Evolutionary conservation across 1,139 yeast genomes (phyloP).

Genomic region (Taiozyma sp.): DNA sequence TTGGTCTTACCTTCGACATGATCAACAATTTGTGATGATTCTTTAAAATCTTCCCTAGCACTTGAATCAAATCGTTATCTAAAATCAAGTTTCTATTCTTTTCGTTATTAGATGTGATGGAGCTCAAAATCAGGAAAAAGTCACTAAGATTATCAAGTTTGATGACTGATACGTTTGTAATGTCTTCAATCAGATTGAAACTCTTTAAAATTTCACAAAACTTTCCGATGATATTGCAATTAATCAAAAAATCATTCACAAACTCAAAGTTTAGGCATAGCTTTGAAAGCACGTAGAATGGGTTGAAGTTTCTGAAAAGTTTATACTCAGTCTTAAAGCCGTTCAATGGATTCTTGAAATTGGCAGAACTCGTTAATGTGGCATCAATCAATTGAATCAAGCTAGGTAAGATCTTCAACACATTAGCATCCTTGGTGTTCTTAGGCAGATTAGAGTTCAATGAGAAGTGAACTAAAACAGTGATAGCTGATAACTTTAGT

Average conservation of each 20-base stretch:
- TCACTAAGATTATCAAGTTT: slow-evolving; percentile 28
- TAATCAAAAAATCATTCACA: slow-evolving; percentile 28
- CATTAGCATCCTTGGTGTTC: slow-evolving; percentile 17
- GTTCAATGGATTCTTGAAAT: slow-evolving; percentile 4
- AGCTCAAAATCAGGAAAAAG: slow-evolving; percentile 29
- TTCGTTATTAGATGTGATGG: slow-evolving; percentile 30
- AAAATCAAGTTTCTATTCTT: slow-evolving; percentile 27
- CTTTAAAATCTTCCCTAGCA: slow-evolving; percentile 25
- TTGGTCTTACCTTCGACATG: not conserved
- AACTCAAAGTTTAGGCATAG: slow-evolving; percentile 27
- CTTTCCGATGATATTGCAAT: slow-evolving; percentile 26
- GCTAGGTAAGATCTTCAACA: slow-evolving; percentile 26
- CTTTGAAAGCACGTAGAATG: slow-evolving; percentile 27
- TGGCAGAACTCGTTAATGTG: not conserved
- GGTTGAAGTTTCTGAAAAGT: slow-evolving; percentile 23
- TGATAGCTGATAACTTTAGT: slow-evolving; percentile 26
- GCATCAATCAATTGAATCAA: slow-evolving; percentile 25
- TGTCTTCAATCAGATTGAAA: slow-evolving; percentile 17
- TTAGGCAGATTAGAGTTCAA: slow-evolving; percentile 15
- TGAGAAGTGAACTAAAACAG: slow-evolving; percentile 26
- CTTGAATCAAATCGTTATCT: slow-evolving; percentile 25
- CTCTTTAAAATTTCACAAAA: slow-evolving; percentile 25
- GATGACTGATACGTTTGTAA: slow-evolving; percentile 13
- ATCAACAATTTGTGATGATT: slow-evolving; percentile 22
- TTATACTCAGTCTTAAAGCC: slow-evolving; percentile 16